These are phyloP conservation scores for Coleophoma eucalyptorum DNA, from an alignment of 2,329 filamentous ascomycete genomes.

Conservation along the genomic window DNA sequence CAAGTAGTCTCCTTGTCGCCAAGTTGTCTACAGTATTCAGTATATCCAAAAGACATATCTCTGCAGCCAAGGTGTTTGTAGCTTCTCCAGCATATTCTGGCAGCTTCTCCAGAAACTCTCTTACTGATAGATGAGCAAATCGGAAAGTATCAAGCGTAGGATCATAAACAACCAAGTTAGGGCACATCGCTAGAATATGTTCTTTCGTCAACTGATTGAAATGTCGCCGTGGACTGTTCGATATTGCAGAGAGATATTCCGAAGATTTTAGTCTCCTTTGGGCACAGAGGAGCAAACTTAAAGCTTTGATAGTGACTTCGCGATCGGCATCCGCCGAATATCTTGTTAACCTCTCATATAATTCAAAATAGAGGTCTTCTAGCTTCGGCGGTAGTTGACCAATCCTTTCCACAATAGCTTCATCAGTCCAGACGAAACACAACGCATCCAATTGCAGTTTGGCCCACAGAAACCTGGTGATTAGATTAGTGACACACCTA, in stretches of 20 bases:
- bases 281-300: constrained; percentile 7
- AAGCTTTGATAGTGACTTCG: constrained; percentile 1
- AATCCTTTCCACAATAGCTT: constrained; percentile 6
- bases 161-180: constrained; percentile 10
- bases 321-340: not conserved
- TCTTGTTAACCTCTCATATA: constrained; percentile 3
- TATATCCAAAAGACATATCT: constrained; percentile 5
- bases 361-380: constrained; percentile 6
- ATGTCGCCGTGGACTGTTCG: not conserved
- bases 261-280: not conserved
- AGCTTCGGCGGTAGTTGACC: constrained; percentile 6
- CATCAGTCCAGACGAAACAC: constrained; percentile 4
- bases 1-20: not conserved
- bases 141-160: constrained; percentile 5
- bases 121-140: constrained; percentile 11
- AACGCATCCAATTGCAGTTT: constrained; percentile 10
- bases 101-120: constrained; percentile 9
- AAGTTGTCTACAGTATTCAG: not conserved
- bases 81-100: not conserved
- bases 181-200: constrained; percentile 8
- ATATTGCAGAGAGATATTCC: constrained; percentile 8
- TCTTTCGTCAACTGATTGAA: not conserved
- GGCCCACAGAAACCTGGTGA: constrained; percentile 10
- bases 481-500: not conserved
- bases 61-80: constrained; percentile 1